Evolutionary conservation across 2,329 filamentous ascomycete species (phyloP), one percentile per base, ranked within the genome.

Genomic region (Talaromyces sp.): DNA sequence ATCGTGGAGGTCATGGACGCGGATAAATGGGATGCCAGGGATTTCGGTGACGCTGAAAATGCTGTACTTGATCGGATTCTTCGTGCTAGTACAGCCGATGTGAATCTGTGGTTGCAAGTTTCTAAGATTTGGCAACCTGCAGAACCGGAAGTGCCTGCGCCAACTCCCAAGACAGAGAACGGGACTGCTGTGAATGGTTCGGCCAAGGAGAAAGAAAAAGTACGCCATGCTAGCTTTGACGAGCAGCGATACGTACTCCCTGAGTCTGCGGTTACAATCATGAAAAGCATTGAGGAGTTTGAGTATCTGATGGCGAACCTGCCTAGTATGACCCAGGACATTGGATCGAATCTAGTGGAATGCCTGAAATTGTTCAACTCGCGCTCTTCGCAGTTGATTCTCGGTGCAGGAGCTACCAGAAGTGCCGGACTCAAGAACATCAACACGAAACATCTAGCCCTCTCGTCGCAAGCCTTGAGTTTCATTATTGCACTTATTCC

Each of bases 301-400:
- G 84, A 97, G 69, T 91, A 91, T 68, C 85, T 99, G 3, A 89
- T 94, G 65, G 85, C 91, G 5, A 89, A 89, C 36, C 94, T 98
- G 65, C 94, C 95, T 1, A 94, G 90, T 67, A 93, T 97, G 87
- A 91, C 92, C 1, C 84, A 89, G 1, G 93, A 97, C 66, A 89
- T 97, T 62, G 91, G 92, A 0, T 82, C 86, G 2, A 89, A 89
- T 0, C 85, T 99, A 11, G 83, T 97, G 49, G 89, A 95, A 25
- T 96, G 96, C 73, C 84, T 98, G 15, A 91, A 95, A 69, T 84
- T 96, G 3, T 99, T 98, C 84, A 97, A 99, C 77, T 97, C 93
- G 2, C 90, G 95, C 22, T 93, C 93, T 65, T 96, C 91, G n/a
- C 95, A 99, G 75, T 86, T 99, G 65, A 97, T 99, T 69, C 88